Percentiles rank a stretch among this genome's conserved stretches.
Evolutionary conservation across 202 grass and related monocot genomes (phyloP).

Genomic region (Zizania palustris): DNA sequence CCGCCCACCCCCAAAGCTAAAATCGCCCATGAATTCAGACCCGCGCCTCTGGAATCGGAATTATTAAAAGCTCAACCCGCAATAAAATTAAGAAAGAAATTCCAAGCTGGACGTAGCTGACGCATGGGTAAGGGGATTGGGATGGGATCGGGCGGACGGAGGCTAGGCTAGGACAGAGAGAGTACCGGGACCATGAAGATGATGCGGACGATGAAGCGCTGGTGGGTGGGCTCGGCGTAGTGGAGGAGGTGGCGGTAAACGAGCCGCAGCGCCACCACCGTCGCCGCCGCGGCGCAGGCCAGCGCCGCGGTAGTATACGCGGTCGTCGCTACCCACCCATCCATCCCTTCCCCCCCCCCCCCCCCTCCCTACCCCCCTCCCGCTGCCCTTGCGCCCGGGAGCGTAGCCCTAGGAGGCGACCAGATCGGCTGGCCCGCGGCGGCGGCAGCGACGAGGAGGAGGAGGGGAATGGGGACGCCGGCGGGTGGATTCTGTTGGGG

Average conservation of each 20-base stretch:
- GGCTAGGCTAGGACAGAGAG: no score
- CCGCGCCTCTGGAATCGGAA: background rate
- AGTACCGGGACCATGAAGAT: constrained; percentile 89
- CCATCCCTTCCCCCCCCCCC: constrained; percentile 42
- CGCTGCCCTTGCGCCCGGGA: background rate
- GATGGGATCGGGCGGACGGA: background rate
- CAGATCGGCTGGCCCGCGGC: background rate
- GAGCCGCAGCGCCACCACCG: constrained; percentile 61
- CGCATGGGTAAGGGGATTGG: no score
- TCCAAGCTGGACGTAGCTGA: background rate
- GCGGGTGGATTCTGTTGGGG: background rate
- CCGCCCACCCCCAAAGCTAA: background rate
- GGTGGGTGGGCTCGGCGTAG: constrained; percentile 75
- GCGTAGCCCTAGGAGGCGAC: constrained; percentile 19
- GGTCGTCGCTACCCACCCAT: constrained; percentile 47
- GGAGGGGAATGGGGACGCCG: background rate
- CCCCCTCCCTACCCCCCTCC: background rate
- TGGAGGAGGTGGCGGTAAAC: constrained; percentile 80
- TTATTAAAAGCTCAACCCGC: background rate
- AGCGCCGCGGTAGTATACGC: constrained; percentile 59
- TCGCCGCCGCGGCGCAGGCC: constrained; percentile 64
- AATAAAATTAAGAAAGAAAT: background rate
- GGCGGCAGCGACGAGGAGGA: background rate
- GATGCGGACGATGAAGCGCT: constrained; percentile 89
- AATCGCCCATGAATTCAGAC: background rate